These are phyloP conservation scores for Ensete ventricosum DNA, from an alignment of 176 grass and related monocot species.

Conservation along the genomic window DNA sequence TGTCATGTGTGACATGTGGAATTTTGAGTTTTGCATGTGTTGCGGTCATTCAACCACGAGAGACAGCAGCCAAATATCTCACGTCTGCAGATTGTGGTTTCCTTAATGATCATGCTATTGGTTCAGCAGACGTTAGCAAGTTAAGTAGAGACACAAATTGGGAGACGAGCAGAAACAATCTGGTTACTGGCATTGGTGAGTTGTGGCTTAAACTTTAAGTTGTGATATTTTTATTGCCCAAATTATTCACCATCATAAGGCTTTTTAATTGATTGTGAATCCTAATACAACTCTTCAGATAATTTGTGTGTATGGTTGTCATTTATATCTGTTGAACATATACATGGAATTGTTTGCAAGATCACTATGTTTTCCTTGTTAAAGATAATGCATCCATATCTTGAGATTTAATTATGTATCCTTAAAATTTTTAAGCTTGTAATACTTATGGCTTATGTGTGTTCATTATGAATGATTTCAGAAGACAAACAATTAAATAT, in stretches of 20 bases:
- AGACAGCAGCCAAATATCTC: slow-evolving; percentile 59
- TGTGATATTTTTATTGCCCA: not conserved
- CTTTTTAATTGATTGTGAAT: not conserved
- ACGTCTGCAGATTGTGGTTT: slow-evolving; percentile 41
- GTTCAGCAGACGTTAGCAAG: slow-evolving; percentile 39
- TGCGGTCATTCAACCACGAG: slow-evolving; percentile 80
- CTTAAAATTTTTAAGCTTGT: not conserved
- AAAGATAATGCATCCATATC: not conserved
- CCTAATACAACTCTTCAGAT: not conserved
- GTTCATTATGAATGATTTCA: too few relatives aligned
- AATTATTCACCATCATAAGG: not conserved
- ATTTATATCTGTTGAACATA: not conserved
- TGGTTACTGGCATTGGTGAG: slow-evolving; percentile 52
- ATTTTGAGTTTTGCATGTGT: slow-evolving; percentile 95
- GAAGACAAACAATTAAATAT: too few relatives aligned
- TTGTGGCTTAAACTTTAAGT: not conserved
- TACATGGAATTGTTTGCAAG: not conserved
- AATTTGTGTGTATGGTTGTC: not conserved
- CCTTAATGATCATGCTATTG: slow-evolving; percentile 25
- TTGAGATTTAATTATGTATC: not conserved
- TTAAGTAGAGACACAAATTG: slow-evolving; percentile 33
- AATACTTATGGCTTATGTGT: too few relatives aligned
- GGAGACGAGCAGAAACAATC: slow-evolving; percentile 24
- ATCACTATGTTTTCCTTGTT: not conserved
- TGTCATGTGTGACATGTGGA: slow-evolving; percentile 90